These are phyloP conservation scores for Gnaphalium uliginosum DNA, from an alignment of 129 eudicot genomes.

Conservation along the genomic window DNA sequence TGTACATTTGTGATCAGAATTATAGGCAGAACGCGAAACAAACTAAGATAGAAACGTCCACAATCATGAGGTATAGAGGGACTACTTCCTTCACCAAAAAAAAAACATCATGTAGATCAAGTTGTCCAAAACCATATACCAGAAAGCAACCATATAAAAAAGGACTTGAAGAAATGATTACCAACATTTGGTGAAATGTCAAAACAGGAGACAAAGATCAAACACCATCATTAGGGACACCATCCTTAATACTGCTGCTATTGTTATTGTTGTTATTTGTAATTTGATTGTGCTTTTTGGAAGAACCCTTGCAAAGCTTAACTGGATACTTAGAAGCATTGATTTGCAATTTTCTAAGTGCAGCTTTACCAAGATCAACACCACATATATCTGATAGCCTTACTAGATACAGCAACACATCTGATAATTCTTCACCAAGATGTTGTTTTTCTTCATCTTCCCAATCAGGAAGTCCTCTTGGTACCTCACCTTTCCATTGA, in stretches of 20 bases:
- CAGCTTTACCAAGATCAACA: slow-evolving; percentile 81
- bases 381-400: slow-evolving; percentile 76
- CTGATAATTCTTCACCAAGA: slow-evolving; percentile 78
- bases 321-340: slow-evolving; percentile 77
- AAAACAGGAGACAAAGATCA: slow-evolving; percentile 32
- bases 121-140: slow-evolving; percentile 8
- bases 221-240: slow-evolving; percentile 36
- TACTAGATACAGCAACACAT: slow-evolving; percentile 67
- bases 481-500: slow-evolving; percentile 91
- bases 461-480: slow-evolving; percentile 80
- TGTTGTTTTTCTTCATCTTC: slow-evolving; percentile 62
- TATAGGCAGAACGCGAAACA: no score
- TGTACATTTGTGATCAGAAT: no score
- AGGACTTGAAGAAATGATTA: slow-evolving; percentile 14
- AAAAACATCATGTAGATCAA: not conserved
- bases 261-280: slow-evolving; percentile 1
- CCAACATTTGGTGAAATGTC: slow-evolving; percentile 25
- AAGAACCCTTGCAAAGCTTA: slow-evolving; percentile 56
- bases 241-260: slow-evolving; percentile 34
- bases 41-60: no score
- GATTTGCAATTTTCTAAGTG: slow-evolving; percentile 60
- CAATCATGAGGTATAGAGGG: no score
- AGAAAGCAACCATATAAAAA: not conserved
- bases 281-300: slow-evolving; percentile 48
- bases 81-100: not conserved